Conservation (phyloP, 768 basidiomycete species). For the Naganishia vaughanmartiniae region DNA sequence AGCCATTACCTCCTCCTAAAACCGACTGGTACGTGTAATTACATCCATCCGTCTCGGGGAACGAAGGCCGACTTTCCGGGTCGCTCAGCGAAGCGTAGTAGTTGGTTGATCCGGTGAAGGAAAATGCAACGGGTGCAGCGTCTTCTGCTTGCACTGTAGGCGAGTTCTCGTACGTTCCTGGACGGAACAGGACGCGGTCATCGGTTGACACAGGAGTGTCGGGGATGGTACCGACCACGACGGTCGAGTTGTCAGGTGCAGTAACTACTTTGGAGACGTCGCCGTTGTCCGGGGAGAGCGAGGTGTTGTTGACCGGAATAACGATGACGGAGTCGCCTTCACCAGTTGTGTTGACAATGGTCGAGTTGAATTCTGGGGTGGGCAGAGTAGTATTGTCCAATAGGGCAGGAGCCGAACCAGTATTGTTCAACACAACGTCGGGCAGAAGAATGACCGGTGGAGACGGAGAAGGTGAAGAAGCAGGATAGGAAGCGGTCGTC, state of each 20-base stretch:
- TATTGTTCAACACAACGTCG: not conserved
- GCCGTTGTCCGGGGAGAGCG: conserved; percentile 2
- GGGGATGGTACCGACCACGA: not conserved
- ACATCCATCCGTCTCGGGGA: conserved; percentile 5
- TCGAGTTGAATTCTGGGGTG: not conserved
- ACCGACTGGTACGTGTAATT: not conserved
- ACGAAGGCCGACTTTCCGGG: not conserved
- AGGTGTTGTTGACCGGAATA: conserved; percentile 1
- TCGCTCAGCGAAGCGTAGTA: not conserved
- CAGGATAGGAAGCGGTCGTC: not conserved
- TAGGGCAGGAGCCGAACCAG: not conserved
- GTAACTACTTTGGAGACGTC: conserved; percentile 1
- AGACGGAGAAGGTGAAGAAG: not conserved
- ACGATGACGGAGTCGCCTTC: not conserved
- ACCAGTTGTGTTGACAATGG: not conserved
- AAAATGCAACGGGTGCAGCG: not conserved
- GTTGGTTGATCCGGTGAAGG: not conserved
- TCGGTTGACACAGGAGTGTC: not conserved
- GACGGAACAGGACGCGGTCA: not conserved
- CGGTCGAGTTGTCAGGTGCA: conserved; percentile 8
- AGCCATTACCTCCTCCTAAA: not conserved
- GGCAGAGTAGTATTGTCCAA: not conserved
- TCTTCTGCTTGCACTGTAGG: not conserved
- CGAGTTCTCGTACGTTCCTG: conserved; percentile 1
- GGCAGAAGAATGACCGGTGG: not conserved